Base-by-base conservation (phyloP, 805 yeast genomes). In the Ogataea polymorpha region DNA sequence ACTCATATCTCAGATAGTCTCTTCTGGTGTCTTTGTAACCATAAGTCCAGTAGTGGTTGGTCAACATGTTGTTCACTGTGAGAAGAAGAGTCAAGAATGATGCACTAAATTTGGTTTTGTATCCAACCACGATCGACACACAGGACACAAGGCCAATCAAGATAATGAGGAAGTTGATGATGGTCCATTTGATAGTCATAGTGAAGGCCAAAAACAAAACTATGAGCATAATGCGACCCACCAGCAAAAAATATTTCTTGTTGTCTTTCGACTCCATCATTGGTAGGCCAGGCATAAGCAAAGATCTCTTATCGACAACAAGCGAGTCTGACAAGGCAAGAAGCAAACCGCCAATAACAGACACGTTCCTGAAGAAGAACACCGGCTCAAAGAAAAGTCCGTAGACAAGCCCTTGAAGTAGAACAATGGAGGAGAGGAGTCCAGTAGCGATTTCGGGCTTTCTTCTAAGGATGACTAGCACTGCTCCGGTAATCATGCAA, bases 341-440 rank as follows among this genome's bases (percentile, higher is more conserved):
- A 52, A 91, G 68, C 48, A 91, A 74, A 6, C 98, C 98, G 33
- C 99, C 99, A 50, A 88, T 82, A 37, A 91, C 91, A 16, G 95
- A 83, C 51, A 90, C 70, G 61, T 88, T 89, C 68, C 97, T 80
- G 56, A 88, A 74, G 54, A 93, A 79, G 66, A 90, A 91, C 44
- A 78, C 77, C 23, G 83, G 72, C 54, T 90, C 96, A 53, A 83
- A 79, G 49, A 87, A 77, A 48, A 90, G 71, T 5, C 98, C 98
- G 59, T 91, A 91, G 45, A 85, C 85, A 11, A 90, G 50, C 5
- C 96, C 96, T 68, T 91, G 99, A 32, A 80, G 62, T 12, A 87
- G 57, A 24, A 91, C 86, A 48, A 89, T 91, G 6, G 73, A 70
- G 30, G 83, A 65, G 50, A 91, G 72, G 1, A 81, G 75, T 32